Evolutionary conservation across 2,329 filamentous ascomycete species (phyloP).

Genomic region (Penicillium paneum): DNA sequence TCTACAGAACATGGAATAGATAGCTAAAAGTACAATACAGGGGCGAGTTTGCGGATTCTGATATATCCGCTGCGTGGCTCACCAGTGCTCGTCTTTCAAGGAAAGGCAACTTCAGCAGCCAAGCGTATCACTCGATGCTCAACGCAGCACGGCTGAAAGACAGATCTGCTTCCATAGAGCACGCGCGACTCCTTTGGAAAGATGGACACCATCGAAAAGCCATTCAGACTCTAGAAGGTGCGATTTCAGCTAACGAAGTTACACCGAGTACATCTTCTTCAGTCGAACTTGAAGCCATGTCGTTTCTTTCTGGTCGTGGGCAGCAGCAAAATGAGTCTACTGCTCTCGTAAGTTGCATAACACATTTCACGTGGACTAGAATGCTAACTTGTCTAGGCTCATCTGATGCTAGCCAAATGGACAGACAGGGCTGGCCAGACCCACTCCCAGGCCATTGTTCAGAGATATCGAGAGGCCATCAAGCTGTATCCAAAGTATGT

Average conservation of each 20-base stretch:
- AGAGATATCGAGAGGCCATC: conserved; percentile 75
- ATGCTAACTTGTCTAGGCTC: conserved; percentile 41
- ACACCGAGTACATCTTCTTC: conserved; percentile 46
- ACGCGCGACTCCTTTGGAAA: conserved; percentile 88
- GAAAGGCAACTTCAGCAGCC: conserved; percentile 77
- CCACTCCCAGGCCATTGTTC: conserved; percentile 72
- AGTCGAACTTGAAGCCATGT: conserved; percentile 34
- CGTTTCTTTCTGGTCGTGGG: conserved; percentile 40
- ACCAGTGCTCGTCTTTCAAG: conserved; percentile 79
- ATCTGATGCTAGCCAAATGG: conserved; percentile 93
- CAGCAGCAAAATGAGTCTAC: conserved; percentile 52
- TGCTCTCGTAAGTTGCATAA: conserved; percentile 37
- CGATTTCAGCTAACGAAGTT: conserved; percentile 79
- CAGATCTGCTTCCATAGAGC: conserved; percentile 85
- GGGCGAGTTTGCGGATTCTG: conserved; percentile 61
- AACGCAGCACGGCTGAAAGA: conserved; percentile 83
- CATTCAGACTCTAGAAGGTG: conserved; percentile 83
- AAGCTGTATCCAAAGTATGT: conserved; percentile 39
- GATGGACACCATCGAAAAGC: conserved; percentile 92
- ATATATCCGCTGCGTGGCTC: conserved; percentile 82
- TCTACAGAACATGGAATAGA: not conserved
- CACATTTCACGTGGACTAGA: conserved; percentile 43
- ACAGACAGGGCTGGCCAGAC: conserved; percentile 93
- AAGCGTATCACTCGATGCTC: conserved; percentile 90
- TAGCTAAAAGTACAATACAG: conserved; percentile 29